phyloP scores from a whole-genome alignment of 2,329 filamentous ascomycete species.

The Fusarium sp. region DNA sequence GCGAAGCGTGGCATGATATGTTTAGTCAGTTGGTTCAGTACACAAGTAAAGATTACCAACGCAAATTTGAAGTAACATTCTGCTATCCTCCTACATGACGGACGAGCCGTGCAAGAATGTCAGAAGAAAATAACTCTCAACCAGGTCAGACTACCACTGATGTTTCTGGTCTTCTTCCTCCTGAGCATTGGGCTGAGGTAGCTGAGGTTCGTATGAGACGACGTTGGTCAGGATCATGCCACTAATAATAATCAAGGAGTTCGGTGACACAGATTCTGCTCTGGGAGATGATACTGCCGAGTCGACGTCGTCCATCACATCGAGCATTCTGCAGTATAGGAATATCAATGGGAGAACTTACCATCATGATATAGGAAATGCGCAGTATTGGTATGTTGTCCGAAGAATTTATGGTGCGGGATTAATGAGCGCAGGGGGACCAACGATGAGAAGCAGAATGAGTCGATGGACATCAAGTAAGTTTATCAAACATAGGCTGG shows the following conservation, averaged over 20 bases:
- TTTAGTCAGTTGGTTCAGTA: background rate
- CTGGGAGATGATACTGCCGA: background rate
- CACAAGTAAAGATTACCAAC: background rate
- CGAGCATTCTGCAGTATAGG: conserved; percentile 28
- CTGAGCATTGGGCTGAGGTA: conserved; percentile 24
- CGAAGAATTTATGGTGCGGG: rapidly evolving
- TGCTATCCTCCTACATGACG: background rate
- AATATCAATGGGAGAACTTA: conserved; percentile 25
- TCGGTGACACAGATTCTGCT: conserved; percentile 17
- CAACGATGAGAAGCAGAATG: conserved; percentile 29
- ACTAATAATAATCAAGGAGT: background rate
- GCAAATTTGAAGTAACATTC: rapidly evolving
- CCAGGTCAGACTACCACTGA: background rate
- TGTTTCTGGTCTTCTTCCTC: conserved; percentile 13
- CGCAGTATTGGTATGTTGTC: conserved; percentile 23
- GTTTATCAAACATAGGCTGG: rapidly evolving
- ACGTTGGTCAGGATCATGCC: rapidly evolving
- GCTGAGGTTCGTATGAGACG: conserved; percentile 6
- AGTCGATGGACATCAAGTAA: conserved; percentile 35
- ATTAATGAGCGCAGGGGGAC: conserved; percentile 7
- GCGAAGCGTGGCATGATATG: background rate
- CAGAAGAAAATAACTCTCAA: background rate
- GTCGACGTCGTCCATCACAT: conserved; percentile 24
- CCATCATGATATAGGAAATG: conserved; percentile 22
- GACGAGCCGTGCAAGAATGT: background rate